A percentile compares a stretch with the other conserved stretches of the same genome.
phyloP scores from a whole-genome alignment of 768 basidiomycete species.

The Coprinopsis marcescibilis region DNA sequence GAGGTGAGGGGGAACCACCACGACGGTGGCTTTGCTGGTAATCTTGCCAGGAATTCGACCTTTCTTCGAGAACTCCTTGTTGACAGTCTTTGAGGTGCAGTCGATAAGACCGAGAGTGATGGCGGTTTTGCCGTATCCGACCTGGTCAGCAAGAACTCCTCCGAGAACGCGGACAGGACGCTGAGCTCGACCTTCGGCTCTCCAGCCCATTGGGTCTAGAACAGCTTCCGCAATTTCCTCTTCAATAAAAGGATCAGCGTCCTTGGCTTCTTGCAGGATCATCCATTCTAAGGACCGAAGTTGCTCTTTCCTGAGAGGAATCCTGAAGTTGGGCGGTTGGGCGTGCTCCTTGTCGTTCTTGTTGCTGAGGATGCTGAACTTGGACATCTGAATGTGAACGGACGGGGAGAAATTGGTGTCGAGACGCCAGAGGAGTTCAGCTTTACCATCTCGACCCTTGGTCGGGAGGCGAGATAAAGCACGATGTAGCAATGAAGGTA shows the following conservation, averaged over 20 bases:
- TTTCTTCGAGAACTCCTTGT: conserved; percentile 51
- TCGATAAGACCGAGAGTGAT: conserved; percentile 89
- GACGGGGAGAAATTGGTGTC: conserved; percentile 71
- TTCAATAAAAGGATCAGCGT: conserved; percentile 74
- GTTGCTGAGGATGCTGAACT: conserved; percentile 74
- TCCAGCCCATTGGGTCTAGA: conserved; percentile 82
- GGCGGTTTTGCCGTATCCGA: conserved; percentile 96
- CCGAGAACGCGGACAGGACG: conserved; percentile 72
- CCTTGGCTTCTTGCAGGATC: conserved; percentile 66
- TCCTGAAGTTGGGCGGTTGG: conserved; percentile 78
- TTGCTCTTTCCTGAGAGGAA: conserved; percentile 76
- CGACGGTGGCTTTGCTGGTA: conserved; percentile 72
- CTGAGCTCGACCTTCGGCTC: conserved; percentile 88
- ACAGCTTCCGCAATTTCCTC: conserved; percentile 93
- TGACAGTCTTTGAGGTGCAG: conserved; percentile 50
- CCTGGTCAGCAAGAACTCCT: conserved; percentile 92
- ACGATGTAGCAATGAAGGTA: conserved; percentile 81
- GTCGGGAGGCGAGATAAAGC: conserved; percentile 76
- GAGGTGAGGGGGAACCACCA: conserved; percentile 87
- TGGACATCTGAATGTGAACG: conserved; percentile 50
- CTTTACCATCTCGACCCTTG: conserved; percentile 39
- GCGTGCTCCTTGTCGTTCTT: conserved; percentile 58
- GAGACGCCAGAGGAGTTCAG: conserved; percentile 71
- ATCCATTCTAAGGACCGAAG: conserved; percentile 91
- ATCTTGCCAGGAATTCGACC: conserved; percentile 58